Evolutionary conservation across 2,329 filamentous ascomycete species (phyloP).

Genomic region (Trichoderma sp.): DNA sequence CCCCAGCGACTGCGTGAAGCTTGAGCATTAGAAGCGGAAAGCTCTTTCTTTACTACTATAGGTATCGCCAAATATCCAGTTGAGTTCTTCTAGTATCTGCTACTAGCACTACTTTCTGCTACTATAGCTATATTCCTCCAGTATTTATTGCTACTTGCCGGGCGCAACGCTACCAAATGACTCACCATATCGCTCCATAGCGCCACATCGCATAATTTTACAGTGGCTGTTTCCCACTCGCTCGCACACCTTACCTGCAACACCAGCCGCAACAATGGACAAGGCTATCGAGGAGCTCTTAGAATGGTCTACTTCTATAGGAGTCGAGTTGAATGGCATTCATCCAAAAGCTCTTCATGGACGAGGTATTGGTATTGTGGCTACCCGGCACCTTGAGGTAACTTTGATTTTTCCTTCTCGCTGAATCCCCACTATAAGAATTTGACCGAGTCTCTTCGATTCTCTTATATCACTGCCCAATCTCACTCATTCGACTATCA

Average conservation of each 20-base stretch:
- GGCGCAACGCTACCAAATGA: constrained; percentile 1
- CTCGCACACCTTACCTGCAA: not conserved
- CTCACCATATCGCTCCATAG: constrained; percentile 3
- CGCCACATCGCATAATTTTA: constrained; percentile 10
- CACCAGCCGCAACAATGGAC: constrained; percentile 20
- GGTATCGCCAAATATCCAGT: not conserved
- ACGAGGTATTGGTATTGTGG: constrained; percentile 75
- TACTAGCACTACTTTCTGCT: not conserved
- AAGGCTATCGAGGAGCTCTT: constrained; percentile 52
- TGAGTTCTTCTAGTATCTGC: not conserved
- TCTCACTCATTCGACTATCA: not conserved
- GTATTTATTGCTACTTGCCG: not conserved
- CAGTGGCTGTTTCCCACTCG: not conserved
- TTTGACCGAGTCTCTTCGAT: not conserved
- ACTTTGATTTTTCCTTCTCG: not conserved
- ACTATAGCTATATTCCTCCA: not conserved
- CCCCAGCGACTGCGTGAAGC: not conserved
- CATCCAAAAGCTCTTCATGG: constrained; percentile 65
- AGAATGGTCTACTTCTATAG: constrained; percentile 63
- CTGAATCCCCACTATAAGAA: not conserved
- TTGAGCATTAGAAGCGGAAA: not conserved
- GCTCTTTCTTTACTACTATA: not conserved
- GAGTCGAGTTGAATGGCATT: constrained; percentile 67
- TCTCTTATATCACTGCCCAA: not conserved
- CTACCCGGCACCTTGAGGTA: constrained; percentile 65